Conservation (phyloP, 176 grass and related monocot genomes). For the Aegilops speltoides region DNA sequence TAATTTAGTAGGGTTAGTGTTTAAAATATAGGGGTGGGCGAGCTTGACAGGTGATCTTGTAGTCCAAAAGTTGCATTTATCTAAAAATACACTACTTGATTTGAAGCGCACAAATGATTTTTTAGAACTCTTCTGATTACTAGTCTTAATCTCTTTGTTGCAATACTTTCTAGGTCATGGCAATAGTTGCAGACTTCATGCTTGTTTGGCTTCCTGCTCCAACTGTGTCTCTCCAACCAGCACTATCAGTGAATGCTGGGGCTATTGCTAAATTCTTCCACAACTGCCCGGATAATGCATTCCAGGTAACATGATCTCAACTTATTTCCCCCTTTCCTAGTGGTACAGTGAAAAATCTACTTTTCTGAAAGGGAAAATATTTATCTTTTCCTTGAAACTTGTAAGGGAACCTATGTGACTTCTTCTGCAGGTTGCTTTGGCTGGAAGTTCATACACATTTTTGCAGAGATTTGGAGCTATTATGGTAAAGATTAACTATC, state of each 20-base stretch:
- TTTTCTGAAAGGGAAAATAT: slow-evolving; percentile 4
- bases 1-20: not conserved
- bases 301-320: slow-evolving; percentile 65
- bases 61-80: not conserved
- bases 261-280: slow-evolving; percentile 83
- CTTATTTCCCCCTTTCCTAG: not conserved
- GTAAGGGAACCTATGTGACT: slow-evolving; percentile 1
- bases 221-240: slow-evolving; percentile 76
- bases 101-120: not conserved
- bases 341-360: not conserved
- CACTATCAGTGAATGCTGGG: slow-evolving; percentile 67
- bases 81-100: not conserved
- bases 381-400: slow-evolving; percentile 4
- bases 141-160: not conserved
- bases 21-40: not conserved
- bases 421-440: slow-evolving; percentile 76
- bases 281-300: slow-evolving; percentile 96
- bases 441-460: slow-evolving; percentile 84
- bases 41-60: not conserved
- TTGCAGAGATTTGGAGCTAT: slow-evolving; percentile 96
- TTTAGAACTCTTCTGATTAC: not conserved
- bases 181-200: slow-evolving; percentile 99
- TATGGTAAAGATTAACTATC: slow-evolving; percentile 60
- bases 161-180: slow-evolving; percentile 74
- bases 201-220: slow-evolving; percentile 99